phyloP scores from a whole-genome alignment of 495 filamentous ascomycete genomes.

The Daldinia decipiens region DNA sequence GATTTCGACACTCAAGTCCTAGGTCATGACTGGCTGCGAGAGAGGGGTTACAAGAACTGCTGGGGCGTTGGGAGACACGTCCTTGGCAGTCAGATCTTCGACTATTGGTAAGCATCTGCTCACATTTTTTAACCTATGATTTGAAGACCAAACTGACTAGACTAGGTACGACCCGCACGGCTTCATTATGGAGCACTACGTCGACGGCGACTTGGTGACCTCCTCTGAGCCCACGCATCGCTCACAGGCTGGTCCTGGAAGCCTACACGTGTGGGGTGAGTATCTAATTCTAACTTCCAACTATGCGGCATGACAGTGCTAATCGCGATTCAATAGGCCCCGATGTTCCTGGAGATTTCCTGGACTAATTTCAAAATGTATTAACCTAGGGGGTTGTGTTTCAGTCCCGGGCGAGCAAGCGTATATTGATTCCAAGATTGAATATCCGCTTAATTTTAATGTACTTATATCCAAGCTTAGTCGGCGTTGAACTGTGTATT shows the following conservation, averaged over 20 bases:
- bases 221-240: constrained; percentile 64
- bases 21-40: constrained; percentile 75
- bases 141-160: background rate
- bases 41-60: constrained; percentile 71
- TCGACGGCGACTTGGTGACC: constrained; percentile 76
- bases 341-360: constrained; percentile 40
- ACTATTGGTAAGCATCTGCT: constrained; percentile 67
- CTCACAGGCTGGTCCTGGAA: constrained; percentile 55
- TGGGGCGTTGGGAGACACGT: constrained; percentile 81
- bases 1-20: constrained; percentile 80
- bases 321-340: constrained; percentile 36
- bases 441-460: constrained; percentile 5
- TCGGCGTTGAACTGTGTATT: constrained; percentile 10
- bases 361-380: constrained; percentile 14
- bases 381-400: background rate
- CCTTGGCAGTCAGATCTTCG: constrained; percentile 72
- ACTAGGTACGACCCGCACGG: constrained; percentile 67
- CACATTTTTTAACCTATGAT: background rate
- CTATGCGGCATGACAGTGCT: background rate
- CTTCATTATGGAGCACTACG: constrained; percentile 72
- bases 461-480: constrained; percentile 28
- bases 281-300: constrained; percentile 1
- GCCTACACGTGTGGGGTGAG: constrained; percentile 63
- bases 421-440: background rate
- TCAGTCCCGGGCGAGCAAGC: background rate